Base-by-base conservation (phyloP, 129 eudicot genomes). In the Silybum marianum region DNA sequence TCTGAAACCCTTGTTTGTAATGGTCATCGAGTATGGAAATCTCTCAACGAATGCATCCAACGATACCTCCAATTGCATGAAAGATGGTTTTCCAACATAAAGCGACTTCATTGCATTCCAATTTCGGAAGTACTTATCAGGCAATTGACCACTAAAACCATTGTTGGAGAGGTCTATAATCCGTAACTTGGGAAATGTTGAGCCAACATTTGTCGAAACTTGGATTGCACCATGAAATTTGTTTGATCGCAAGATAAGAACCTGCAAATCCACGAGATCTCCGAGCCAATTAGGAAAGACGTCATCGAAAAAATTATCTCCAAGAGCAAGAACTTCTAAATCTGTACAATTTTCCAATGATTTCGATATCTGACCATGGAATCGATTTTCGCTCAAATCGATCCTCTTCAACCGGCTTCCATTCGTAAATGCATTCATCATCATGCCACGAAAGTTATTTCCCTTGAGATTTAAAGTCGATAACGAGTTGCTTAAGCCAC, bases 111-210 rank as follows among this genome's bases (percentile, higher is more conserved):
- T 83, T 1, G 80, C 85, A 0, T 63, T 48, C 46, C 80, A 83
- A 62, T 3, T 48, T 54, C 22, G 16, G 40, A 87, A 21, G 36
- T 18, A 40, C 2, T 48, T 58, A 0, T 16, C 0, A 0, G 74
- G 83, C 67, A 83, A 40, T 5, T 11, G 67, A 6, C 90, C 85
- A 23, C 1, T 74, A 32, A 87, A 83, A 28, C 16, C 16, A 74
- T 87, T 87, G 73, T 66, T 67, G 0, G 87, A 80, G n/a, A 87
- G 76, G 80, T 80, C 90, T 25, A 87, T 54, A 65, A 87, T 87
- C 8, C 60, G 74, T 19, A 86, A 32, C 46, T 16, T 71, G 0
- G 77, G 72, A 36, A 87, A 83, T 0, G 7, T n/a, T 18, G 60
- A n/a, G 4, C 8, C 6, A 65, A n/a, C 18, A 32, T 39, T 22